A percentile compares a stretch with the other conserved stretches of the same genome.
These are phyloP conservation scores for Tinospora cordifolia DNA, from an alignment of 164 flowering plant genomes.

Conservation along the genomic window DNA sequence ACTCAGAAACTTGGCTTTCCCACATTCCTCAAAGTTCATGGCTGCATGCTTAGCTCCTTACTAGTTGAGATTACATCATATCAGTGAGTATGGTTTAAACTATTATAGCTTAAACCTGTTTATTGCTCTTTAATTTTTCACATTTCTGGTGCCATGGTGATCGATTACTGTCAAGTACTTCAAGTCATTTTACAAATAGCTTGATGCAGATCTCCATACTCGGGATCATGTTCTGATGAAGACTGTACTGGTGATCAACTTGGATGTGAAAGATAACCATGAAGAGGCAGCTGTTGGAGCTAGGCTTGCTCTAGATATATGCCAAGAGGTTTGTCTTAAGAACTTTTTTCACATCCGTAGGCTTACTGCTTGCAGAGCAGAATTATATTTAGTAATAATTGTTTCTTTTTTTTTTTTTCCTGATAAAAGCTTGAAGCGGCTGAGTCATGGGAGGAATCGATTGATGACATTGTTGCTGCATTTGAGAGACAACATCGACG, in stretches of 20 bases:
- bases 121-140: neutral
- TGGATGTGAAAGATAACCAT: constrained; percentile 97
- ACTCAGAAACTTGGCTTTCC: too few species aligned
- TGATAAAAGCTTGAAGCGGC: constrained; percentile 63
- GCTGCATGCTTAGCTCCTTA: too few species aligned
- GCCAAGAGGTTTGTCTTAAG: constrained; percentile 52
- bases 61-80: neutral
- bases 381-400: neutral
- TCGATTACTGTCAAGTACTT: neutral
- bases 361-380: neutral
- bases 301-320: constrained; percentile 64
- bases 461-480: constrained; percentile 57
- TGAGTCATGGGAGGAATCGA: constrained; percentile 76
- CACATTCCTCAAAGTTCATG: too few species aligned
- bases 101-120: neutral
- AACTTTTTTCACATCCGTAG: neutral
- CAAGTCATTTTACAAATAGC: neutral
- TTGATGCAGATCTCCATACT: constrained; percentile 65
- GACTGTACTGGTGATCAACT: constrained; percentile 62
- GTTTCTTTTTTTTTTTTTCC: constrained; percentile 8
- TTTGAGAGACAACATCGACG: constrained; percentile 75
- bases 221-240: constrained; percentile 70
- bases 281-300: constrained; percentile 95
- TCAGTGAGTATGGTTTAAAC: neutral
- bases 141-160: neutral